Evolutionary conservation across 768 basidiomycete species (phyloP).

Genomic region (Podaxis carcinomalis): DNA sequence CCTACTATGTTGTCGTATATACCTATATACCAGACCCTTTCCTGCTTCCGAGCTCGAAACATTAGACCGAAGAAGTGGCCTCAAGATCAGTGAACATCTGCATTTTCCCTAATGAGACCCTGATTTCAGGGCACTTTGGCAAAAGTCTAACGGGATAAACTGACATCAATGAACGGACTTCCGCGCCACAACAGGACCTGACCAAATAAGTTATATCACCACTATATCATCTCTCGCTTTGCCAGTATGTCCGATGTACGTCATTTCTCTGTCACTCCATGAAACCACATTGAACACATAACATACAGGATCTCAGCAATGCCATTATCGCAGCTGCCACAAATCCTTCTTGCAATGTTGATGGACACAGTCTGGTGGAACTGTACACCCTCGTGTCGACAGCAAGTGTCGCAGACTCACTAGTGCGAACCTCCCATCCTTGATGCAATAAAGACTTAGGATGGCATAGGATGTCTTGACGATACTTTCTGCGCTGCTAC

Average conservation of each 20-base stretch:
- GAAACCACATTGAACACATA: neutral
- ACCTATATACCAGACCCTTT: neutral
- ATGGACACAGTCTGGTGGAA: neutral
- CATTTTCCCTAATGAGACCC: neutral
- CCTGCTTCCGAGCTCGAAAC: neutral
- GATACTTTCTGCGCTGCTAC: conserved; percentile 35
- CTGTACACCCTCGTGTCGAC: neutral
- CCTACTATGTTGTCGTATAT: neutral
- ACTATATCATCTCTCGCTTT: neutral
- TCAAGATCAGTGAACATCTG: no score
- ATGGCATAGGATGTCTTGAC: conserved; percentile 38
- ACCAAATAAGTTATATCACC: neutral
- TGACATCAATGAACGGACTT: neutral
- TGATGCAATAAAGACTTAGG: neutral
- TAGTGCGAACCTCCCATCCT: neutral
- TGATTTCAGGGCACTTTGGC: neutral
- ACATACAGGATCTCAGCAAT: neutral
- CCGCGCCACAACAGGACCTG: neutral
- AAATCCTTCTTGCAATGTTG: neutral
- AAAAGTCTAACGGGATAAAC: neutral
- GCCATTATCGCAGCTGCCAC: conserved; percentile 1
- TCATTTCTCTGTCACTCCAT: neutral
- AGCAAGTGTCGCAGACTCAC: conserved; percentile 4
- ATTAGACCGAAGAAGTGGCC: no score
- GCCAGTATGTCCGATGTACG: conserved; percentile 4